Conservation (phyloP, 2,329 filamentous ascomycete species). For the Aspergillus udagawae region DNA sequence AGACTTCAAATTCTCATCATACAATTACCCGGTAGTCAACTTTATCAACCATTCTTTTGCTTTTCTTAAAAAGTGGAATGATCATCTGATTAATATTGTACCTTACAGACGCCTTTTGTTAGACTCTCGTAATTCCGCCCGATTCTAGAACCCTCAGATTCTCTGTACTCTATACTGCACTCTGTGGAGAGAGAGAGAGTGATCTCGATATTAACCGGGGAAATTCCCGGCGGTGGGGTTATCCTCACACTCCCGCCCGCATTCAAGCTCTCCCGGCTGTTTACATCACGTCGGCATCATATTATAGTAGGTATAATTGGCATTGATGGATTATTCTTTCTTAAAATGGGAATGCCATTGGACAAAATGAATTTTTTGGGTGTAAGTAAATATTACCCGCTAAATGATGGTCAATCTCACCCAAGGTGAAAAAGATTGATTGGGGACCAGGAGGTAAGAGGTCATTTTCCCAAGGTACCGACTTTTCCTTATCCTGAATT, state of each 20-base stretch:
- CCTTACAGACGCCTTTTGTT: no score
- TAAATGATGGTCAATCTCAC: background rate
- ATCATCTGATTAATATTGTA: background rate
- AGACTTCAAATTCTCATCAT: background rate
- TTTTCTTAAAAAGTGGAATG: background rate
- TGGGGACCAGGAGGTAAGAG: background rate
- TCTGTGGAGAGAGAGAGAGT: background rate
- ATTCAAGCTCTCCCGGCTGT: background rate
- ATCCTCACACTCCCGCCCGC: background rate
- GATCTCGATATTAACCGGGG: conserved; percentile 16
- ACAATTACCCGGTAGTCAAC: background rate
- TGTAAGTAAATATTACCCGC: background rate
- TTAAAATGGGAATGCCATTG: background rate
- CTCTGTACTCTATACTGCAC: background rate
- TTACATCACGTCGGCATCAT: conserved; percentile 4
- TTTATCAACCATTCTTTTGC: background rate
- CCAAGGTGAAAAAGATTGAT: background rate
- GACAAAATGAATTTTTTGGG: background rate
- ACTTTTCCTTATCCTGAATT: background rate
- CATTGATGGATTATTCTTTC: background rate
- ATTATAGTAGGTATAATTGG: background rate
- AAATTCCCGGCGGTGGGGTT: conserved; percentile 17
- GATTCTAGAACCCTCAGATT: background rate
- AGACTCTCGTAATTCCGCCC: background rate
- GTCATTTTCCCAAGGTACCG: background rate